Base-by-base conservation (phyloP, 768 basidiomycete genomes). In the Agaricus blazei region DNA sequence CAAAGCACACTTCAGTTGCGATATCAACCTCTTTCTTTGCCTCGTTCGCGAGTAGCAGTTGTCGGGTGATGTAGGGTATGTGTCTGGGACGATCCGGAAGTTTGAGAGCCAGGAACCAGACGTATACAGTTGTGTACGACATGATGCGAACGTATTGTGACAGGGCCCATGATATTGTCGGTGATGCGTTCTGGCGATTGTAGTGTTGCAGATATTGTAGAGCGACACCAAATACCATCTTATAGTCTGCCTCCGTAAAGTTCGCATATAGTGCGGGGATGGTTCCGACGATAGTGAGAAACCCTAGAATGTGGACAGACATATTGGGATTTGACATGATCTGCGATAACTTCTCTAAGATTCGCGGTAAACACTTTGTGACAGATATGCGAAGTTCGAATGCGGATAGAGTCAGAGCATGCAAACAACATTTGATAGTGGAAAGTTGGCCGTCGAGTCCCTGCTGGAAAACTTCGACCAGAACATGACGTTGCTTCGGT, bases 241-340 rank as follows among this genome's bases (percentile, higher is more conserved):
- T 91, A 72, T 86, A 98, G 63, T 98, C 90, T 46, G 74, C 80
- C 59, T 94, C 91, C 2, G 90, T 93, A 62, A 99, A 90, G 68
- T 97, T 98, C 54, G 85, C 84, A 67, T 93, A 90, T 5, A 98
- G 73, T 5, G 79, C 70, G 1, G 82, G 86, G 12, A 88, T 79
- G 1, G 93, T 90, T 3, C 91, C 93, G 44, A 97, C 79, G 58
- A 97, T 87, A 42, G 84, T 80, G 24, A 98, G 80, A 67, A 98
- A 90, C 58, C 90, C 90, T 56, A 98, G 83, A 66, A 98, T 95
- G 66, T 98, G 95, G n/a, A 95, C 88, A 5, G 93, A 88, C 81
- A 98, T 88, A 57, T 85, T 85, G 2, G 93, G 84, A 52, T 90
- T 93, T 1, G 92, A 92, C 86, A 98, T 95, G 71, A 98, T 96